phyloP scores from a whole-genome alignment of 2,329 filamentous ascomycete genomes.

The Nectriaceae sp. region DNA sequence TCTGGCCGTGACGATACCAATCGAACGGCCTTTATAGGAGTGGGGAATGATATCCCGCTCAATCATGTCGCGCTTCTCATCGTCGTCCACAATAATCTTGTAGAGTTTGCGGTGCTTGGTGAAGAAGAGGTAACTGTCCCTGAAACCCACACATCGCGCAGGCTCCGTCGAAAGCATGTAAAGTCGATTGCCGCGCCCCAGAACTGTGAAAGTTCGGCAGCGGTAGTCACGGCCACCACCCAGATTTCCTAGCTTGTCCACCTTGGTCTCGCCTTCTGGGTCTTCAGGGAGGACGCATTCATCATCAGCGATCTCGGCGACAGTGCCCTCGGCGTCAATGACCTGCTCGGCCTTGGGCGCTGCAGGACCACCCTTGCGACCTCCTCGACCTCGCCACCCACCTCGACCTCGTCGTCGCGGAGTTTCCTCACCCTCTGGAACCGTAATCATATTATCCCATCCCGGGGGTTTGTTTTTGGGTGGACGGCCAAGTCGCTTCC shows the following conservation, averaged over 20 bases:
- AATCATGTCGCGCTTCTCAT: conserved; percentile 97
- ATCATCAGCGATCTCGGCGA: conserved; percentile 87
- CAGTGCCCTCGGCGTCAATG: conserved; percentile 91
- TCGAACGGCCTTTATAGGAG: conserved; percentile 96
- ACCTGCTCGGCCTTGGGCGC: conserved; percentile 80
- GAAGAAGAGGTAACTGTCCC: conserved; percentile 98
- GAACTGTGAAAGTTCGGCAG: conserved; percentile 91
- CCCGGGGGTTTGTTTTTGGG: conserved; percentile 83
- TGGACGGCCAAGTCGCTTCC: conserved; percentile 80
- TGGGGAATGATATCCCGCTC: conserved; percentile 94
- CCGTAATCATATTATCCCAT: conserved; percentile 67
- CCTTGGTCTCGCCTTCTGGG: conserved; percentile 85
- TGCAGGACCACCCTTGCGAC: conserved; percentile 66
- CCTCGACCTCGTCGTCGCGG: conserved; percentile 67
- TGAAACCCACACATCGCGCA: conserved; percentile 92
- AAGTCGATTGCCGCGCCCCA: conserved; percentile 77
- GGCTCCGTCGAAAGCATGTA: conserved; percentile 99
- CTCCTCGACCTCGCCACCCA: conserved; percentile 71
- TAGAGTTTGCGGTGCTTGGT: conserved; percentile 95
- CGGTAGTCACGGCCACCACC: conserved; percentile 87
- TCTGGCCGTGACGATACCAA: conserved; percentile 93
- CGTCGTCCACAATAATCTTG: conserved; percentile 97
- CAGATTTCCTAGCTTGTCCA: conserved; percentile 85
- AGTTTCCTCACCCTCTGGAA: conserved; percentile 57
- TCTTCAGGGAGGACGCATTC: conserved; percentile 90